Base-by-base conservation (phyloP, 202 grass and related monocot genomes). In the Tripidium arundinaceum region DNA sequence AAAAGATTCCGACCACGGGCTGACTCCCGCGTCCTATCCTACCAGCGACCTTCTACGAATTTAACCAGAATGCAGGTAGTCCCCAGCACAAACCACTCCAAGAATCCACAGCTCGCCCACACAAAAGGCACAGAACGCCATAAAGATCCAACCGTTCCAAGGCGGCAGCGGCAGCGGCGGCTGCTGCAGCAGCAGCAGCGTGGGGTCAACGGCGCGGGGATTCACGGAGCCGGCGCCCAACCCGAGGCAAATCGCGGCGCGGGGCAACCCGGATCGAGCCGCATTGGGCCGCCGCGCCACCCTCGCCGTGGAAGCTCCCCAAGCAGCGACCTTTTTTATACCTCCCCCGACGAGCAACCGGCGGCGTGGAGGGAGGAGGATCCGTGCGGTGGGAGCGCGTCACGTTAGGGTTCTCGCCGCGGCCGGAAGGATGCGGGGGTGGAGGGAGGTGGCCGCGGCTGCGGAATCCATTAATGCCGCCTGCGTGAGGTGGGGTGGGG, bases 391-490 rank as follows among this genome's bases (percentile, higher is more conserved):
- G 34, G 28, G 7, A 9, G 55, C 11, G 45, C 69, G 31, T 88
- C 89, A 86, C 69, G 62, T 70, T 43, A 79, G 79, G 63, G 66
- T 45, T 49, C 26, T 72, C 43, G 67, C 47, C 25, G 27, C 19
- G 24, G 11, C 2, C 45, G 24, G 61, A 19, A 57, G 37, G 60
- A 21, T 16, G 58, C 36, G 36, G 41, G 25, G 40, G 62, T 13
- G 34, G 52, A 22, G 50, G 62, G 39, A 68, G 64, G 21, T 37
- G 72, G 38, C 43, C 16, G 45, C 41, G 82, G 81, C 76, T 47
- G 86, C 47, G 34, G 86, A 84, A 80, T 2, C 78, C 87, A 89
- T 89, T 73, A 85, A 89, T 83, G 74, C 26, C 65, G 78, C 78
- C 78, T 33, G 77, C 50, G 69, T n/a, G 76, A 75, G 84, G 72